Conservation (phyloP, 371 early-diverging fungal genomes). For the Zychaea mexicana region DNA sequence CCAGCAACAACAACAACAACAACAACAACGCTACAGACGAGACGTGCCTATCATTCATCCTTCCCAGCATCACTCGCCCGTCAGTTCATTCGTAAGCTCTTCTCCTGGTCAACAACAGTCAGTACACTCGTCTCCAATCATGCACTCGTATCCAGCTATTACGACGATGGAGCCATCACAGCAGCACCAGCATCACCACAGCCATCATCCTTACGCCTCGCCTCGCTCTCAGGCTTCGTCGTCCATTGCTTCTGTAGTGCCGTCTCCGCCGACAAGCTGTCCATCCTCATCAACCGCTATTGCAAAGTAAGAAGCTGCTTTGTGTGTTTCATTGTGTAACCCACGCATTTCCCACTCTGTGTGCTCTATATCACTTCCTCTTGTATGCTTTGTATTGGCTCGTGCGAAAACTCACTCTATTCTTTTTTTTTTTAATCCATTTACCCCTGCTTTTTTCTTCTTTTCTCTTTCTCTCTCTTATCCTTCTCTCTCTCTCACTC, state of each 20-base stretch:
- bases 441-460: background rate
- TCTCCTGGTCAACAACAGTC: conserved; percentile 5
- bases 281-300: conserved; percentile 13
- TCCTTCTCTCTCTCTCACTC: background rate
- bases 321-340: background rate
- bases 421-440: background rate
- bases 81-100: background rate
- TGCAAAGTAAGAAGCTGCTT: conserved; percentile 4
- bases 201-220: conserved; percentile 1
- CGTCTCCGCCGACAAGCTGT: conserved; percentile 14
- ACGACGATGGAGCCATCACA: background rate
- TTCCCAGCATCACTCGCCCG: background rate
- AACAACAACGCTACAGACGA: background rate
- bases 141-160: background rate
- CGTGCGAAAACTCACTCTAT: background rate
- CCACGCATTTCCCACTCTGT: background rate
- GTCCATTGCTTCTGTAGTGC: conserved; percentile 8
- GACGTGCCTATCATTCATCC: background rate
- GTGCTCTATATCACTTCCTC: background rate
- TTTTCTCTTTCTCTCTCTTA: background rate
- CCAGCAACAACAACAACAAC: background rate
- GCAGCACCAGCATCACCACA: background rate
- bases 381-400: background rate
- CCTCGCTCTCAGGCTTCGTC: conserved; percentile 9
- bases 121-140: background rate